Evolutionary conservation across 805 yeast genomes (phyloP).

Genomic region (Lipomyces orientalis): DNA sequence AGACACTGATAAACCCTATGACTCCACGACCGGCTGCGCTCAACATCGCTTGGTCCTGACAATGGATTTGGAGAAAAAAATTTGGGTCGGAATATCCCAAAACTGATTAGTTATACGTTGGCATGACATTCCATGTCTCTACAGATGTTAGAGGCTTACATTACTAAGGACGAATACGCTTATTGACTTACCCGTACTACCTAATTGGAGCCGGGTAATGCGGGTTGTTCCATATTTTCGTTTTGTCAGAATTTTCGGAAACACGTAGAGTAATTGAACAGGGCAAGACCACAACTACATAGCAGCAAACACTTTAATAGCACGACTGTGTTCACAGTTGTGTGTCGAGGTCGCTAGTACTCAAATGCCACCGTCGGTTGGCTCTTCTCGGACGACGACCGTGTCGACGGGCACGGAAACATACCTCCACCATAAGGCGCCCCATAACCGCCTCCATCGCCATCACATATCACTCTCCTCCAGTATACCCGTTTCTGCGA

Average conservation of each 20-base stretch:
- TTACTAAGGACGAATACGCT: neutral
- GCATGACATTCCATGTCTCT: neutral
- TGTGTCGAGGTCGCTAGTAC: neutral
- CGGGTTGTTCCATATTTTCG: neutral
- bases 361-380: constrained; percentile 27
- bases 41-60: too few relatives aligned
- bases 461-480: constrained; percentile 14
- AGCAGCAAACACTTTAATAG: neutral
- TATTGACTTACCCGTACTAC: neutral
- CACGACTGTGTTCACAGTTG: neutral
- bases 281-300: neutral
- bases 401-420: constrained; percentile 14
- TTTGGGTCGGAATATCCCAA: too few relatives aligned
- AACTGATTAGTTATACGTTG: neutral
- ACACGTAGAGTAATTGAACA: neutral
- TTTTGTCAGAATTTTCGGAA: neutral
- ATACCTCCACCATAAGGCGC: constrained; percentile 24
- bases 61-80: too few relatives aligned
- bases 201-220: neutral
- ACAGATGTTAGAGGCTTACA: neutral
- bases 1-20: too few relatives aligned
- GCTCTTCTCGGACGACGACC: neutral
- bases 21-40: too few relatives aligned
- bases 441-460: constrained; percentile 30
- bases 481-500: neutral